Conservation (phyloP, 1,139 yeast genomes). For the Torulaspora pretoriensis region DNA sequence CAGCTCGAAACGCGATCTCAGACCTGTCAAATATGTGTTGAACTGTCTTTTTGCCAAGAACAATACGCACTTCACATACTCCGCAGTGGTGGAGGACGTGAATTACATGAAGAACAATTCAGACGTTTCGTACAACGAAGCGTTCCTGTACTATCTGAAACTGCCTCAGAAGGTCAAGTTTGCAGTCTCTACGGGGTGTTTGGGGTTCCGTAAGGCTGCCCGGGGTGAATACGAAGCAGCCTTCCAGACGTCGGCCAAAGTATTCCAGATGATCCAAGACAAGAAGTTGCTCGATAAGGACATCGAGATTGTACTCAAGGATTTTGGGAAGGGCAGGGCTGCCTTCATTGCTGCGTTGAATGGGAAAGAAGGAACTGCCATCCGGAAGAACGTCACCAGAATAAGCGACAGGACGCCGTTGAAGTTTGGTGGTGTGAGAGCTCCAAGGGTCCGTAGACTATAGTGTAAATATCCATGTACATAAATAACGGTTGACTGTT, state of each 20-base stretch:
- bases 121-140: slow-evolving; percentile 61
- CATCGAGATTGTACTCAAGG: slow-evolving; percentile 69
- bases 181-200: slow-evolving; percentile 64
- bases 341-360: slow-evolving; percentile 80
- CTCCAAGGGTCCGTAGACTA: slow-evolving; percentile 80
- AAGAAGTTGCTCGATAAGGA: slow-evolving; percentile 52
- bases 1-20: slow-evolving; percentile 2
- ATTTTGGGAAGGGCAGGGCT: slow-evolving; percentile 84
- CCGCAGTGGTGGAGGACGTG: slow-evolving; percentile 65
- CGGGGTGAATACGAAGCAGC: slow-evolving; percentile 93
- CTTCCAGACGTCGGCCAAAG: slow-evolving; percentile 75
- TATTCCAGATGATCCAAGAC: slow-evolving; percentile 68
- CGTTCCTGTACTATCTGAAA: slow-evolving; percentile 71
- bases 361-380: slow-evolving; percentile 79
- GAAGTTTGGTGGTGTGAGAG: slow-evolving; percentile 88
- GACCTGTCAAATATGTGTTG: slow-evolving; percentile 54
- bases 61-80: slow-evolving; percentile 75
- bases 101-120: slow-evolving; percentile 56
- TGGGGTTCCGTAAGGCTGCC: slow-evolving; percentile 73
- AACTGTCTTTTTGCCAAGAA: slow-evolving; percentile 76
- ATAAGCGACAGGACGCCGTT: slow-evolving; percentile 74
- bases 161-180: slow-evolving; percentile 73
- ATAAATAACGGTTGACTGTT: background rate
- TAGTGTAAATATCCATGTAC: slow-evolving; percentile 26
- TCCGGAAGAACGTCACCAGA: slow-evolving; percentile 62